Conservation (phyloP, 2,329 filamentous ascomycete genomes). For the Aureobasidium sp. region DNA sequence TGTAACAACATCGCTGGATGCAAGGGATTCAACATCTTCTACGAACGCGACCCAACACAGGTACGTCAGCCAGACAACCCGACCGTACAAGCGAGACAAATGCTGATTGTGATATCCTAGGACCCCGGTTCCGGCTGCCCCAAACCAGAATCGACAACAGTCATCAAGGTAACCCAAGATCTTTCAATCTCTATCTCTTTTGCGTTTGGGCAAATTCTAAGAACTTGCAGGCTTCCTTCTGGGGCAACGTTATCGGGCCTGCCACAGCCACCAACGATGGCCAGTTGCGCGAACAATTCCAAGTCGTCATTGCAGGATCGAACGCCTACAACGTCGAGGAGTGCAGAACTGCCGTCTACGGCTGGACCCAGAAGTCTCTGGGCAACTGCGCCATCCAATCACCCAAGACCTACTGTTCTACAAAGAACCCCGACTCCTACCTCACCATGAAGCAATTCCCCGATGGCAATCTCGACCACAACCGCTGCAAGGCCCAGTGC, state of each 20-base stretch:
- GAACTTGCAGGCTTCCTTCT: slow-evolving; percentile 23
- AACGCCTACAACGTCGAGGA: slow-evolving; percentile 27
- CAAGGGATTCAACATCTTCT: slow-evolving; percentile 28
- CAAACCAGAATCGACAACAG: slow-evolving; percentile 27
- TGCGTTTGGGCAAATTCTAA: neutral
- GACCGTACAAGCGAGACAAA: too few species aligned
- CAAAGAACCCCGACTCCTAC: neutral
- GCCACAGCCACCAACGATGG: slow-evolving; percentile 27
- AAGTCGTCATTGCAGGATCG: slow-evolving; percentile 34
- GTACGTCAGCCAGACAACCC: neutral
- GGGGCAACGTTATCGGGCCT: slow-evolving; percentile 22
- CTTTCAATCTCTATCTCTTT: neutral
- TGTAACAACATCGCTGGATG: slow-evolving; percentile 24
- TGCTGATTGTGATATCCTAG: slow-evolving; percentile 6
- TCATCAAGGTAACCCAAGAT: slow-evolving; percentile 21
- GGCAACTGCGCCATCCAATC: neutral
- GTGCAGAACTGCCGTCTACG: neutral
- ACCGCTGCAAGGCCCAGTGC: slow-evolving; percentile 6
- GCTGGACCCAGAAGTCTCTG: neutral
- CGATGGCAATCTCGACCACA: slow-evolving; percentile 9
- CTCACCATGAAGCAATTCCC: slow-evolving; percentile 6
- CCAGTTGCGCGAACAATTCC: slow-evolving; percentile 27
- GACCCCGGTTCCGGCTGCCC: slow-evolving; percentile 24
- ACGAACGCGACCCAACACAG: slow-evolving; percentile 27
- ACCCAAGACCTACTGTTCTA: neutral